Evolutionary conservation across 768 basidiomycete species (phyloP).

Genomic region (Butyriboletus loyo): DNA sequence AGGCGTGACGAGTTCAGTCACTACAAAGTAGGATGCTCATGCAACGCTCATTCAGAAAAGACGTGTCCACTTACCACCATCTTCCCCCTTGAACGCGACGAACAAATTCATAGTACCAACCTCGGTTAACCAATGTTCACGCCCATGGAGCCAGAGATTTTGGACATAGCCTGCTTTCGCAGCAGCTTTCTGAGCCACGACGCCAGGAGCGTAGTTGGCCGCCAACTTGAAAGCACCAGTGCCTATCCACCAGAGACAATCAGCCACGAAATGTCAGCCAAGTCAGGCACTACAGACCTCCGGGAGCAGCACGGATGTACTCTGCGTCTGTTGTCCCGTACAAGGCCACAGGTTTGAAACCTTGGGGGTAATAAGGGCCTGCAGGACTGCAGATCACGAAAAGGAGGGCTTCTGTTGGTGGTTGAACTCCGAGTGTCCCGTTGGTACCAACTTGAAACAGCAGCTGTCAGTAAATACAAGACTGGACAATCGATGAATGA

Average conservation of each 20-base stretch:
- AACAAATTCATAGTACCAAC: constrained; percentile 96
- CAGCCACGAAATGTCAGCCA: neutral
- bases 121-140: constrained; percentile 49
- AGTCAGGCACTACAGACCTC: constrained; percentile 44
- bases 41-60: neutral
- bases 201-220: constrained; percentile 85
- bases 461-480: constrained; percentile 3
- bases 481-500: neutral
- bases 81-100: constrained; percentile 66
- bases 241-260: constrained; percentile 36
- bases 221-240: constrained; percentile 89
- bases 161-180: constrained; percentile 77
- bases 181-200: constrained; percentile 80
- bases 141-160: constrained; percentile 86
- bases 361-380: constrained; percentile 81
- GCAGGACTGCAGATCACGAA: constrained; percentile 62
- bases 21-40: constrained; percentile 24
- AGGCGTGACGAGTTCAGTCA: constrained; percentile 60
- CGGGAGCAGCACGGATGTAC: constrained; percentile 80
- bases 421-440: constrained; percentile 45
- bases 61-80: constrained; percentile 49
- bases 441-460: constrained; percentile 63
- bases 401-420: constrained; percentile 65
- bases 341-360: constrained; percentile 90
- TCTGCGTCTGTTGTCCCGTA: constrained; percentile 67